phyloP scores from a whole-genome alignment of 225 moss, liverwort and hornwort genomes.

The Asterella californica region DNA sequence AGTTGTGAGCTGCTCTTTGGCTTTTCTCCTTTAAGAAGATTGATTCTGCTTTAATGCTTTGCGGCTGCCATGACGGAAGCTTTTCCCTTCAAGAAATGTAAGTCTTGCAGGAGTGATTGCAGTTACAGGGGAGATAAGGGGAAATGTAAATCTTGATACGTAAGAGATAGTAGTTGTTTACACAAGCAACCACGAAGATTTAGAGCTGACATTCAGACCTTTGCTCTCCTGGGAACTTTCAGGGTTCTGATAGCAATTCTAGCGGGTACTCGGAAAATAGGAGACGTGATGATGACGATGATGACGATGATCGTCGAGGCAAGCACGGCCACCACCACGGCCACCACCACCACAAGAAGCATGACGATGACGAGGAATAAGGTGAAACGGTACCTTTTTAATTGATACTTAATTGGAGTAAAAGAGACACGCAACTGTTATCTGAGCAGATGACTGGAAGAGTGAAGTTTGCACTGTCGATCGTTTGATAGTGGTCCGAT shows the following conservation, averaged over 20 bases:
- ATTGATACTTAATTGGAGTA: neutral
- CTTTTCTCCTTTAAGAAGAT: neutral
- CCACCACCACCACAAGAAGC: neutral
- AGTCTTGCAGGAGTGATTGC: neutral
- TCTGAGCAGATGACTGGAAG: no score
- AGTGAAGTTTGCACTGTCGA: no score
- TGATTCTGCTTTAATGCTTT: neutral
- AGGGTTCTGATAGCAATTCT: slow-evolving; percentile 5
- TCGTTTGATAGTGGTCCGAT: no score
- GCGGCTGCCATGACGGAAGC: no score
- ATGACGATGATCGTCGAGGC: slow-evolving; percentile 1
- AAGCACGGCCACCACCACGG: slow-evolving; percentile 2
- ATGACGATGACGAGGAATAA: slow-evolving; percentile 17
- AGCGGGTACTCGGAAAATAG: neutral
- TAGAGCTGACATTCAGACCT: neutral
- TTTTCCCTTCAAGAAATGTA: neutral
- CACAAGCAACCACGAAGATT: neutral
- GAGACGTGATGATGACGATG: slow-evolving; percentile 6
- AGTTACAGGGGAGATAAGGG: neutral
- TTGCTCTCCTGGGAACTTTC: neutral
- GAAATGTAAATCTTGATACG: neutral
- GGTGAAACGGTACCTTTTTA: neutral
- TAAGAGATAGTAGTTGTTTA: neutral
- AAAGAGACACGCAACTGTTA: neutral
- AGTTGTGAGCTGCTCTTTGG: neutral